Base-by-base conservation (phyloP, 495 filamentous ascomycete genomes). In the Cairneyella variabilis region DNA sequence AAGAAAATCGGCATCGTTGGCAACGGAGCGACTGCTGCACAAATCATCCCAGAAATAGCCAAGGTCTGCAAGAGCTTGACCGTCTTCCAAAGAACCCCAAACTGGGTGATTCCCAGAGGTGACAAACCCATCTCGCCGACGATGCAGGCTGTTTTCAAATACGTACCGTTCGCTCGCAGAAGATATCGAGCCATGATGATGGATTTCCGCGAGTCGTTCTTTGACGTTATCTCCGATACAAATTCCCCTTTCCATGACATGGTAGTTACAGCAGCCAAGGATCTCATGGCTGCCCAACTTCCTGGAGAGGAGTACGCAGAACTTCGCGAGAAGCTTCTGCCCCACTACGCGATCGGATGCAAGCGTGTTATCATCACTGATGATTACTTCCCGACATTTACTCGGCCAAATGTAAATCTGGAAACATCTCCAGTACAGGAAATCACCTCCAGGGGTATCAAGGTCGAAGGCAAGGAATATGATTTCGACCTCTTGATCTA, bases 51-150 rank as follows among this genome's bases (percentile, higher is more conserved):
- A 12, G 77, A 76, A 39, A 69, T 88, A 23, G 79, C 80, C 41
- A 78, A 78, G 43, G 54, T 76, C 5, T 72, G 71, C 4, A 64
- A 75, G n/a, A 64, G 74, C 10, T 65, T 87, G 4, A 82, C 77
- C 0, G 76, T 86, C 40, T 89, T 83, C 62, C 82, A 88, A 53
- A 75, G 85, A 10, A 83, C 79, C 1, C 83, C 84, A 3, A 86
- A 85, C 42, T 89, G 83, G 84, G 71, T 89, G 16, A 48, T 60
- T 17, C 57, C 57, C 23, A 36, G 53, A 11, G 46, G 28, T 22
- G 53, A 60, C 21, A 42, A n/a, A 20, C 16, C 16, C 3, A 43
- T 41, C 38, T 10, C 9, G 9, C 9, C 16, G 40, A 10, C 9
- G 18, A 41, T 41, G 38, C 8, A 17, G 38, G 18, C 48, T 2